These are phyloP conservation scores for Russula dissimulans DNA, from an alignment of 768 basidiomycete species.

Conservation along the genomic window DNA sequence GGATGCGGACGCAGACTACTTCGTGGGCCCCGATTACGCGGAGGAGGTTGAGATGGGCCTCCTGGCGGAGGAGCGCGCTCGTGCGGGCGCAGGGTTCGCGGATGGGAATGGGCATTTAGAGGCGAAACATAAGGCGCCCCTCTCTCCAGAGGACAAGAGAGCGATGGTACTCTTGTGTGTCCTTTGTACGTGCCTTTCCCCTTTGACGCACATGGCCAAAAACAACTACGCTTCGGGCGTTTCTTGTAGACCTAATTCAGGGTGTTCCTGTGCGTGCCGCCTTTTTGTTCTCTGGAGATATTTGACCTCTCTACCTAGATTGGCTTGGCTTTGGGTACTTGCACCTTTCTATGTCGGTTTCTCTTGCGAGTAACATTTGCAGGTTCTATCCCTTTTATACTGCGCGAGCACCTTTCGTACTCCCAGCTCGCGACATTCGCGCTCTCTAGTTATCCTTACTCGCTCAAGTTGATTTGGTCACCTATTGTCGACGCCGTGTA, in stretches of 20 bases:
- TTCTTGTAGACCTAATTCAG: slow-evolving; percentile 43
- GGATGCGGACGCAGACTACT: not conserved
- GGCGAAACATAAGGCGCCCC: not conserved
- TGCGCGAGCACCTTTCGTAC: slow-evolving; percentile 92
- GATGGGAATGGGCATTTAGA: slow-evolving; percentile 1
- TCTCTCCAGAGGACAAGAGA: slow-evolving; percentile 31
- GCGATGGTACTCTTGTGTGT: slow-evolving; percentile 38
- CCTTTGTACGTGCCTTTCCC: slow-evolving; percentile 32
- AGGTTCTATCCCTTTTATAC: slow-evolving; percentile 97
- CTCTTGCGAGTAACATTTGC: slow-evolving; percentile 53
- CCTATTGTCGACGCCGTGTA: slow-evolving; percentile 93
- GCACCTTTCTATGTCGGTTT: slow-evolving; percentile 23
- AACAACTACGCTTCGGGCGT: too few species aligned
- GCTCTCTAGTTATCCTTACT: slow-evolving; percentile 89
- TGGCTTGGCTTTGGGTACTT: slow-evolving; percentile 19
- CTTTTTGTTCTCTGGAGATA: not conserved
- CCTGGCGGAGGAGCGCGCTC: slow-evolving; percentile 12
- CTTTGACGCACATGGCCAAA: not conserved
- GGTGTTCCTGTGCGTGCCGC: slow-evolving; percentile 70
- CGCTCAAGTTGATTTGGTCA: slow-evolving; percentile 93
- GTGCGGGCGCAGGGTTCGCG: slow-evolving; percentile 16
- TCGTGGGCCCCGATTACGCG: not conserved
- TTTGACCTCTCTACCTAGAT: slow-evolving; percentile 14
- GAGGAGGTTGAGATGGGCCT: slow-evolving; percentile 22
- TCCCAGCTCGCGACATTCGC: slow-evolving; percentile 94